Percentiles rank a stretch among this genome's conserved stretches.
phyloP scores from a whole-genome alignment of 2,329 filamentous ascomycete species.

The Trichoderma sp. region DNA sequence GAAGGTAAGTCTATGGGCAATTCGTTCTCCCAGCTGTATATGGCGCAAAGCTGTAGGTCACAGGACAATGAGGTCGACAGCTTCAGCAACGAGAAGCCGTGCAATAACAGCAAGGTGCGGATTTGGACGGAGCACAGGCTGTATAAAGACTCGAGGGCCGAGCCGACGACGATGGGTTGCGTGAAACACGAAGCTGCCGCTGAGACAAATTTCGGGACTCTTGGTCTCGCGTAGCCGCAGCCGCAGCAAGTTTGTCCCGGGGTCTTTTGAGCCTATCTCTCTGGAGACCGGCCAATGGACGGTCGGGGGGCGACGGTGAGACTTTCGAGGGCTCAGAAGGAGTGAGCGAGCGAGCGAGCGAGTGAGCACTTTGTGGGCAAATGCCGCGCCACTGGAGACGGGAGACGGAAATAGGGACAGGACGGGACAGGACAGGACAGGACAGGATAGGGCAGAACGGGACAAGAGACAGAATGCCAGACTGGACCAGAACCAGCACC shows the following conservation, averaged over 20 bases:
- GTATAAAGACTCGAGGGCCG: conserved; percentile 10
- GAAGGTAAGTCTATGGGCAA: no score
- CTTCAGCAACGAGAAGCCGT: conserved; percentile 8
- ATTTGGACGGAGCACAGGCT: conserved; percentile 6
- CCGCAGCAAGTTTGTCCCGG: conserved; percentile 13
- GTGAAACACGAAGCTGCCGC: conserved; percentile 18
- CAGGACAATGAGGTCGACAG: neutral
- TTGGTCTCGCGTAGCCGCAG: conserved; percentile 24
- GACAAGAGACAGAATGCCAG: no score
- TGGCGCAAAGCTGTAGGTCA: conserved; percentile 11
- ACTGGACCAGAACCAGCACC: no score
- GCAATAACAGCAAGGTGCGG: neutral
- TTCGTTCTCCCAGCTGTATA: neutral
- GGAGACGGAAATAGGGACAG: neutral
- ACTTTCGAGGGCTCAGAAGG: neutral
- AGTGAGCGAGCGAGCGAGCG: neutral
- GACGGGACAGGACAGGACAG: no score
- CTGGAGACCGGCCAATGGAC: conserved; percentile 11
- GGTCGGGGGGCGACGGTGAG: neutral
- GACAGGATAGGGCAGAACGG: no score
- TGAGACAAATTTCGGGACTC: conserved; percentile 18
- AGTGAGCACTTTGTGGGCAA: neutral
- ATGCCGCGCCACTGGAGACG: neutral
- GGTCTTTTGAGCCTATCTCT: neutral
- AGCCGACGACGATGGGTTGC: conserved; percentile 13